These are phyloP conservation scores for Verticillium nubilum DNA, from an alignment of 2,329 filamentous ascomycete genomes.

Conservation along the genomic window DNA sequence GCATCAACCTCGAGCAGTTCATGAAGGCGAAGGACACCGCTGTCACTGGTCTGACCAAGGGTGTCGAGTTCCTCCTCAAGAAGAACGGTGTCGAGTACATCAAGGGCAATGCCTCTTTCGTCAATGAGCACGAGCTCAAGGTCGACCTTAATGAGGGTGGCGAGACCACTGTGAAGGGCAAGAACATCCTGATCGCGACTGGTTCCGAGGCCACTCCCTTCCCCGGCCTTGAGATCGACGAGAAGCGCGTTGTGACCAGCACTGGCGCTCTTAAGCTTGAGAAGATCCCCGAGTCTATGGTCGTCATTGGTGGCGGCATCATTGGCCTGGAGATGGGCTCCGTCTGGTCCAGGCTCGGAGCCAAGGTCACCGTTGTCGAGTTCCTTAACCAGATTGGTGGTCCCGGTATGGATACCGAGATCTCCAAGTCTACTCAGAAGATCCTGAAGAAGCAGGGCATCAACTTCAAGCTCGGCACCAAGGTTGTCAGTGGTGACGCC, in stretches of 20 bases:
- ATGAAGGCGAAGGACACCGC: constrained; percentile 99
- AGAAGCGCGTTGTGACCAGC: constrained; percentile 95
- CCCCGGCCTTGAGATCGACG: constrained; percentile 90
- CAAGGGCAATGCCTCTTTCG: constrained; percentile 85
- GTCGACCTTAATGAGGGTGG: constrained; percentile 87
- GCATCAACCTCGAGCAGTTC: constrained; percentile 89
- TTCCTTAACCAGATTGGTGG: constrained; percentile 95
- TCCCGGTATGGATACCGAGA: constrained; percentile 93
- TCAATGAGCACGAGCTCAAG: constrained; percentile 85
- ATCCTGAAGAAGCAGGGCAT: constrained; percentile 93
- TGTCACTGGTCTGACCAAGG: constrained; percentile 85
- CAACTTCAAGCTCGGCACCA: constrained; percentile 97
- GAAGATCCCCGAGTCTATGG: constrained; percentile 91
- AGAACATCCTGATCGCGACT: constrained; percentile 98
- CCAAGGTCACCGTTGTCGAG: constrained; percentile 96
- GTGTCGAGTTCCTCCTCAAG: constrained; percentile 97
- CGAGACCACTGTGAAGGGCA: constrained; percentile 78
- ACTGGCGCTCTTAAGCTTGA: constrained; percentile 87
- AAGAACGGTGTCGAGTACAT: constrained; percentile 99
- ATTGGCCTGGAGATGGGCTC: constrained; percentile 98
- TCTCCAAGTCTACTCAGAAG: constrained; percentile 88
- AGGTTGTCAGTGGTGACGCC: constrained; percentile 82
- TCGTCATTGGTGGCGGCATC: constrained; percentile 97
- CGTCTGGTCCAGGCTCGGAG: constrained; percentile 90
- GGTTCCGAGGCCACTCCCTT: constrained; percentile 95